Base-by-base conservation (phyloP, 345 rosid species). In the Rhizophora mangle region DNA sequence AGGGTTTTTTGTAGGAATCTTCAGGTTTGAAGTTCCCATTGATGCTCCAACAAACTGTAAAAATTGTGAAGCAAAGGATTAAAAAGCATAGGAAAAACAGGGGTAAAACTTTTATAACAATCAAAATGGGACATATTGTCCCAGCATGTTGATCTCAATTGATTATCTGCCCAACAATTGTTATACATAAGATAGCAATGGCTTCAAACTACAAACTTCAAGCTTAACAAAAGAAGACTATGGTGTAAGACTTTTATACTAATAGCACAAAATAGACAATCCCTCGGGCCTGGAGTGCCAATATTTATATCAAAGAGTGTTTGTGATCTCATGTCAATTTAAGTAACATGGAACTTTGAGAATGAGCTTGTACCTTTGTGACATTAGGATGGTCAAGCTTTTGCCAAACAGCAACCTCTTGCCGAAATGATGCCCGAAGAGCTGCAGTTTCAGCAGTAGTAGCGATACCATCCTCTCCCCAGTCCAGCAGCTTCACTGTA, bases 391-490 rank as follows among this genome's bases (percentile, higher is more conserved):
- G 96, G 77, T 84, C 71, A 51, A 95, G 96, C 84, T 92, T 92
- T 68, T 95, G 88, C 99, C 99, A 95, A 72, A 95, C 99, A 55
- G 93, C 89, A 68, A 95, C 99, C 75, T 92, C 99, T 80, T 92
- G 89, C 72, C 56, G 82, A 70, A 95, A 95, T 31, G 96, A 88
- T 76, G 88, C 82, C 64, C 96, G 85, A 64, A 86, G 64, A 64
- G 96, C 87, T 67, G 93, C 85, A 68, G 91, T 90, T 85, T 88
- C 98, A 67, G 88, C 85, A 34, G 77, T 24, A 31, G 89, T 81
- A 49, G 83, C 84, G 6, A 79, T 60, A 53, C 91, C 90, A 80
- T 90, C 90, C 75, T 90, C 93, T 30, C 96, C 98, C 98, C 96
- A 93, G 73, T 93, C 88, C 80, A 93, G 82, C 61, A 93, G 78